These are phyloP conservation scores for Colletotrichum euphorbiae DNA, from an alignment of 2,329 filamentous ascomycete species.

Conservation along the genomic window DNA sequence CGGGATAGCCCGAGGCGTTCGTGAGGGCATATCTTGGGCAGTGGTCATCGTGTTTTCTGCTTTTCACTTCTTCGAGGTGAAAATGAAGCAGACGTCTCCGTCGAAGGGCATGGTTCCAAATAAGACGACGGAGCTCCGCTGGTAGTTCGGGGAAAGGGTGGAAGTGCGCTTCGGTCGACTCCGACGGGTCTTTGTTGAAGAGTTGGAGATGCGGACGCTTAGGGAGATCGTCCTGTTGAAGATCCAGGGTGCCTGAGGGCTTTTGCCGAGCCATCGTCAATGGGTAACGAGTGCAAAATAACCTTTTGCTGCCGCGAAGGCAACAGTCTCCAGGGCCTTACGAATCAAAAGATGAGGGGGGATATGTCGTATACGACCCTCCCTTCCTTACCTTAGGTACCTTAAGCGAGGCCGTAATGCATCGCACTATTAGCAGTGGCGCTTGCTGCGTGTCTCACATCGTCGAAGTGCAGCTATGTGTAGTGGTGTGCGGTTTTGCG, in stretches of 20 bases:
- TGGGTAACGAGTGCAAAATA: too few relatives aligned
- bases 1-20: background rate
- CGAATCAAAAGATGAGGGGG: too few relatives aligned
- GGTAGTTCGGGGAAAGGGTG: constrained; percentile 1
- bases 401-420: background rate
- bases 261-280: background rate
- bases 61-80: background rate
- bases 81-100: constrained; percentile 14
- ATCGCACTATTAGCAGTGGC: constrained; percentile 6
- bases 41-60: too few relatives aligned
- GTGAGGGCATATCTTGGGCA: background rate
- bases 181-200: constrained; percentile 5
- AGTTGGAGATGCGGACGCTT: constrained; percentile 29
- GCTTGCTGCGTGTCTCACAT: constrained; percentile 22
- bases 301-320: too few relatives aligned
- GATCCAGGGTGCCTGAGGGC: background rate
- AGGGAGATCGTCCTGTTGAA: background rate
- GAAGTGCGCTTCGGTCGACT: background rate
- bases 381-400: too few relatives aligned
- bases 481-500: background rate
- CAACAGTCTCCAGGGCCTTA: too few relatives aligned
- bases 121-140: constrained; percentile 3
- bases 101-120: constrained; percentile 20
- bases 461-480: constrained; percentile 10
- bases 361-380: too few relatives aligned